These are phyloP conservation scores for Anaeramoeba flamelloides DNA, from an alignment of 78 protist genomes.

Conservation along the genomic window DNA sequence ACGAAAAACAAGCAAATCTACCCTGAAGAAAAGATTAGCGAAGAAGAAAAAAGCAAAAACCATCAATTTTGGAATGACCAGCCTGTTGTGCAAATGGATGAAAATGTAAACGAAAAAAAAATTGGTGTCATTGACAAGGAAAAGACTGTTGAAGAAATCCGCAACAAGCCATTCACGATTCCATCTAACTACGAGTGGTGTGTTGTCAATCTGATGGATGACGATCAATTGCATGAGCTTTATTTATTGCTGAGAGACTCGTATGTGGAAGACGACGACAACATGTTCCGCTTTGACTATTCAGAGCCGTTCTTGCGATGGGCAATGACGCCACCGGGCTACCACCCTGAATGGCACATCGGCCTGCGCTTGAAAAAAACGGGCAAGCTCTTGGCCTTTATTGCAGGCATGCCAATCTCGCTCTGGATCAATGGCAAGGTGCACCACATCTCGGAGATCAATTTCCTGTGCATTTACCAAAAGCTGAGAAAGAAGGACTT, in stretches of 20 bases:
- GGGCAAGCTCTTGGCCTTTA: constrained; percentile 69
- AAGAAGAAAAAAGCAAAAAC: too few species aligned
- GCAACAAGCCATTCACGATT: neutral
- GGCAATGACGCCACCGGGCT: constrained; percentile 87
- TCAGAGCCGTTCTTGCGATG: constrained; percentile 67
- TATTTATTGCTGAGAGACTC: constrained; percentile 60
- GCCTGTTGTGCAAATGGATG: neutral
- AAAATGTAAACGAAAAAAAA: neutral
- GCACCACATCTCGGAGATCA: constrained; percentile 60
- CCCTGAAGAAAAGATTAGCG: too few species aligned
- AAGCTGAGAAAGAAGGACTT: constrained; percentile 64
- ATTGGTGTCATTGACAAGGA: neutral
- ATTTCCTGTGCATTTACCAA: constrained; percentile 95
- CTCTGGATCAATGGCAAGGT: constrained; percentile 26
- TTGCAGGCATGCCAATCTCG: constrained; percentile 75
- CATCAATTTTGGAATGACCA: neutral
- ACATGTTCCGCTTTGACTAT: constrained; percentile 93
- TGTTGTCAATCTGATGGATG: neutral
- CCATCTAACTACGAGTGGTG: neutral
- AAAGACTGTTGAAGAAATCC: neutral
- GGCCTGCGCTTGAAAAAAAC: constrained; percentile 53
- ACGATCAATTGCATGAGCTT: constrained; percentile 31
- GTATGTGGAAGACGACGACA: constrained; percentile 94
- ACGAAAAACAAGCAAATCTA: too few species aligned
- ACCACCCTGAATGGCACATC: constrained; percentile 57